Base-by-base conservation (phyloP, 805 yeast genomes). In the Candida xiaguanensis region DNA sequence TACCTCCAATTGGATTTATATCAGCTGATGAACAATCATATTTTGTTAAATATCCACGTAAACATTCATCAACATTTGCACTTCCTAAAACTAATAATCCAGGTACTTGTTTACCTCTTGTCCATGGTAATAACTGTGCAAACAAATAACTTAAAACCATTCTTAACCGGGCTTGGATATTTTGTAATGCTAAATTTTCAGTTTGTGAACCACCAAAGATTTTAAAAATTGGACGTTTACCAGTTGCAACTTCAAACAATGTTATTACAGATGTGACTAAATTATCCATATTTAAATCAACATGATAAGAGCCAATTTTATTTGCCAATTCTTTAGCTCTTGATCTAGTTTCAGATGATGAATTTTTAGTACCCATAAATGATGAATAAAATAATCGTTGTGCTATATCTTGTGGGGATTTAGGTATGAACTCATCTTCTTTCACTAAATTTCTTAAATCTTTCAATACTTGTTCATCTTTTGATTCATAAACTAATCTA, bases 21-120 rank as follows among this genome's bases (percentile, higher is more conserved):
- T 93, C 99, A 1, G 99, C 99, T 13, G 95, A 82, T 3, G 98
- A 90, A 61, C 97, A 89, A 61, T 93, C 99, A 61, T 93, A 93
- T 58, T 93, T 93, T 8, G 99, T 93, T 55, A 93, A 70, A 55
- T 93, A 93, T 0, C 99, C 99, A 44, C 99, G 72, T 43, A 93
- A 67, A 52, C 96, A 89, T 59, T 93, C 99, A 62, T 93, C 99
- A 11, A 93, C 99, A 57, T 93, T 93, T 3, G 98, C 97, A 54
- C 95, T 83, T 1, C 99, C 99, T 36, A 93, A 70, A 6, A 93
- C 99, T 28, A 93, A 68, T 36, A 93, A 63, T 0, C 98, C 97
- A 3, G 88, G 88, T 17, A 80, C 74, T 15, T 49, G 48, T 34
- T 73, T 67, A 6, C 83, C 82, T 50, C 99, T 74, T 13, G 88